Evolutionary conservation across 768 basidiomycete genomes (phyloP).

Genomic region (Termitomyces sp.): DNA sequence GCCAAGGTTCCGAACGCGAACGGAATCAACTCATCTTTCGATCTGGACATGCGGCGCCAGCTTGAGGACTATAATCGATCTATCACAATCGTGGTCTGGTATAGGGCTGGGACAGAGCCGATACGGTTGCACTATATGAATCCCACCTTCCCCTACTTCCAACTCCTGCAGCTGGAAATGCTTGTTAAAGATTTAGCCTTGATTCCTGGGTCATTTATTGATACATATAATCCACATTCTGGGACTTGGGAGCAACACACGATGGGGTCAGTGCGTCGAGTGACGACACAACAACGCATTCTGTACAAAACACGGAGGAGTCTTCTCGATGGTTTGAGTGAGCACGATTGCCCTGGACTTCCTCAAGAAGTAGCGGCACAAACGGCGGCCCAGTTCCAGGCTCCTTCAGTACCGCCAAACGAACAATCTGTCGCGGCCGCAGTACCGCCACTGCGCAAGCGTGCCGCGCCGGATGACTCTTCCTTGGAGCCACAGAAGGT

Average conservation of each 20-base stretch:
- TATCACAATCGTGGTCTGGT: constrained; percentile 66
- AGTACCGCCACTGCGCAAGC: constrained; percentile 15
- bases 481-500: constrained; percentile 17
- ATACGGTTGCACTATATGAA: constrained; percentile 54
- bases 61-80: constrained; percentile 45
- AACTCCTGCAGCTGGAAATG: constrained; percentile 45
- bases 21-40: not conserved
- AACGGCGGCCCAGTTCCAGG: constrained; percentile 2
- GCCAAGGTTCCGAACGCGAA: not conserved
- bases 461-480: constrained; percentile 16
- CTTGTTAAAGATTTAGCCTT: constrained; percentile 55
- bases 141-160: constrained; percentile 62
- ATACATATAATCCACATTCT: constrained; percentile 49
- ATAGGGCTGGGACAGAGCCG: constrained; percentile 56
- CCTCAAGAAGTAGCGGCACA: constrained; percentile 52
- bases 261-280: constrained; percentile 51
- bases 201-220: constrained; percentile 47
- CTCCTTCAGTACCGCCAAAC: not conserved
- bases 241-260: constrained; percentile 68
- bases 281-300: constrained; percentile 55
- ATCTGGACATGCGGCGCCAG: constrained; percentile 35
- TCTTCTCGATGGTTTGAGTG: constrained; percentile 50
- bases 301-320: constrained; percentile 58
- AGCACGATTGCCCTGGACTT: constrained; percentile 54
- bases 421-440: not conserved